A percentile compares a stretch with the other conserved stretches of the same genome.
phyloP scores from a whole-genome alignment of 345 rosid species.

The Arabidopsis suecica region DNA sequence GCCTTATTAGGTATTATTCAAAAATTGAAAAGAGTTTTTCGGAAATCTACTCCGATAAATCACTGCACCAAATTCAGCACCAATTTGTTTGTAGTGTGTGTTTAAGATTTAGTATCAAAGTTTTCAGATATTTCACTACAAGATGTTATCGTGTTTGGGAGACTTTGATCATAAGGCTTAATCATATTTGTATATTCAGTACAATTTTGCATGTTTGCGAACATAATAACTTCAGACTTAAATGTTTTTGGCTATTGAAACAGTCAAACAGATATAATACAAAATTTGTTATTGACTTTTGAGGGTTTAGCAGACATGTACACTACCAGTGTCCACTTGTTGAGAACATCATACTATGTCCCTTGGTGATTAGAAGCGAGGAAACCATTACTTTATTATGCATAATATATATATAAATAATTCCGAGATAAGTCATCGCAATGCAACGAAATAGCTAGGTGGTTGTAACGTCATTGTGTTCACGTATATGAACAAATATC shows the following conservation, averaged over 20 bases:
- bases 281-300: slow-evolving; percentile 22
- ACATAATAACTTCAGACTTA: neutral
- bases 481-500: slow-evolving; percentile 33
- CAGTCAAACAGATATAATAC: slow-evolving; percentile 17
- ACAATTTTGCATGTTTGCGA: slow-evolving; percentile 7
- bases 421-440: slow-evolving; percentile 23
- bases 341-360: slow-evolving; percentile 37
- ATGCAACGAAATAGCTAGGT: slow-evolving; percentile 37
- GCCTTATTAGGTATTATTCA: neutral
- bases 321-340: slow-evolving; percentile 36
- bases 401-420: neutral
- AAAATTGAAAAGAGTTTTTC: neutral
- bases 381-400: slow-evolving; percentile 28
- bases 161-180: neutral
- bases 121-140: neutral
- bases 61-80: neutral
- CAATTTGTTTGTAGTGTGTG: neutral
- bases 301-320: slow-evolving; percentile 31
- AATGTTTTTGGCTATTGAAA: neutral
- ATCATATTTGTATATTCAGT: neutral
- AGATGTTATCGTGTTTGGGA: neutral
- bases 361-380: slow-evolving; percentile 14
- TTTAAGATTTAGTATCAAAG: neutral
- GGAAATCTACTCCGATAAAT: neutral
- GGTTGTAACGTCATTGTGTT: slow-evolving; percentile 40